Conservation (phyloP, 257 asterid genomes). For the Gardenia jasminoides region DNA sequence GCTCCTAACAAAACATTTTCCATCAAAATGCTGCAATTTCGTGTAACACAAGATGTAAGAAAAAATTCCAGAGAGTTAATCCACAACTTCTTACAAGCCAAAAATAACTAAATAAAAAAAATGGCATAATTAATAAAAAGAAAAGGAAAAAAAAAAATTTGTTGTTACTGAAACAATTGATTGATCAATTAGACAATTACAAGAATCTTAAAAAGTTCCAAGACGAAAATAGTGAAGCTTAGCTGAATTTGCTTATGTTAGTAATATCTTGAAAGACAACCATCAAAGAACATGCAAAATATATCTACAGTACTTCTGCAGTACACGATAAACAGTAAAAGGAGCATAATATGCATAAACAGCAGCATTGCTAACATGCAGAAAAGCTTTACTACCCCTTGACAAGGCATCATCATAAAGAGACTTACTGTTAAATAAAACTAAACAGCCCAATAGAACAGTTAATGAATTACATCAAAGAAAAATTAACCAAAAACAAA, state of each 20-base stretch:
- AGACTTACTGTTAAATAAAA: not conserved
- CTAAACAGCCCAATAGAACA: conserved; percentile 8
- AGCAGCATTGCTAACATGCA: not conserved
- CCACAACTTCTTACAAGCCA: not conserved
- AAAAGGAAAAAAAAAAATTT: too few relatives aligned
- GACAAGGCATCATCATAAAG: not conserved
- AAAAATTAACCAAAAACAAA: not conserved
- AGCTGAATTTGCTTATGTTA: not conserved
- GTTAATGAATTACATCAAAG: not conserved
- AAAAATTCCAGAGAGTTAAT: too few relatives aligned
- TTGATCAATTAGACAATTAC: not conserved
- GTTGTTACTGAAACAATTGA: not conserved
- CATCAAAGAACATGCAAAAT: not conserved
- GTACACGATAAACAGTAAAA: not conserved
- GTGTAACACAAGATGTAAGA: not conserved
- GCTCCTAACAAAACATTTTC: too few relatives aligned
- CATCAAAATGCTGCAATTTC: not conserved
- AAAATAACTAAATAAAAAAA: too few relatives aligned
- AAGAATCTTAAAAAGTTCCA: not conserved
- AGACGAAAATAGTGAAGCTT: not conserved
- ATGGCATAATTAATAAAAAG: too few relatives aligned
- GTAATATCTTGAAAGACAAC: not conserved
- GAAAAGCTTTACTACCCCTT: not conserved
- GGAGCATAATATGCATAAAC: not conserved
- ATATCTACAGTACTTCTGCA: too few relatives aligned